Evolutionary conservation across 148 eudicot species (phyloP), one percentile per base, ranked within the genome.

Genomic region (Chenopodium berlandieri): DNA sequence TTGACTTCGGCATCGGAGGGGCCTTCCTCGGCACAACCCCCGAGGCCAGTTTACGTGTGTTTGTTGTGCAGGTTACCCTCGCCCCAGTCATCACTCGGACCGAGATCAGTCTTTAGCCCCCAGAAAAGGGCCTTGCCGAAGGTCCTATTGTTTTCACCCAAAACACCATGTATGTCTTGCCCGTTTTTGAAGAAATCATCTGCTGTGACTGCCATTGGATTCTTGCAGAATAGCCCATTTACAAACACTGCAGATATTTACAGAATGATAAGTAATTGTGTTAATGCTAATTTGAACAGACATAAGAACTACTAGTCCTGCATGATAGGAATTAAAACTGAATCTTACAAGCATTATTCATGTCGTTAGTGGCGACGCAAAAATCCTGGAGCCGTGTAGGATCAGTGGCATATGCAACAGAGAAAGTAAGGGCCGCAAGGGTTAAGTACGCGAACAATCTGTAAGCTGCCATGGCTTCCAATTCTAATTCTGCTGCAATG

Each of bases 201-300:
- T 73, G 82, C 67, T 34, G 64, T 75, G 11, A 54, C 83, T 0
- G 37, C 47, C 10, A 23, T 52, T n/a, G 79, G 83, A 54, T 81
- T 56, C 79, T 81, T 81, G 75, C 83, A 81, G 79, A 81, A 75
- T 1, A n/a, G 32, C 47, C 83, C 83, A 19, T 81, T 81, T 13
- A 81, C 66, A 19, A 20, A 66, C 44, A 75, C 83, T 75, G 75
- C 30, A 67, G 30, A 72, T 12, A 22, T 78, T 4, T 11, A 17
- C 75, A 71, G 17, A 56, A 54, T 9, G n/a, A 66, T 37, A 37
- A 48, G 14, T 34, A 1, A 20, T 20, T 6, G 5, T 30, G 11
- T 77, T 27, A n/a, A 9, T 32, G 30, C 23, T 37, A 3, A 46
- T 37, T 6, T 37, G 7, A 25, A 23, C 17, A 25, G 4, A 1